Percentiles rank a stretch among this genome's conserved stretches.
These are phyloP conservation scores for Castanea sativa DNA, from an alignment of 306 rosid species.

Conservation along the genomic window DNA sequence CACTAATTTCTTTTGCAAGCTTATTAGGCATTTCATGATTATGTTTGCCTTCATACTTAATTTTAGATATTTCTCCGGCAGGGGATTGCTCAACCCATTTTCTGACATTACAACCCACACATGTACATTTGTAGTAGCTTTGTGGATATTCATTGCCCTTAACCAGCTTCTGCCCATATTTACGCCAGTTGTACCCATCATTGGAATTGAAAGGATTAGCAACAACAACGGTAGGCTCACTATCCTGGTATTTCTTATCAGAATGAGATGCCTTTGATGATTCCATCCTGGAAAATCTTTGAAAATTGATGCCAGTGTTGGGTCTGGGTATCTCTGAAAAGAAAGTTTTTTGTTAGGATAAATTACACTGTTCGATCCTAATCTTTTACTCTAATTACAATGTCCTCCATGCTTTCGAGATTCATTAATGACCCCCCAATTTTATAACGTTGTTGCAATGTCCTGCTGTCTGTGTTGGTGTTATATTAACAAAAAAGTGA, in stretches of 20 bases:
- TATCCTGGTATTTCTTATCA: conserved; percentile 57
- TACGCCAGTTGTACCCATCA: conserved; percentile 94
- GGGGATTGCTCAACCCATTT: conserved; percentile 88
- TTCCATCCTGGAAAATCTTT: conserved; percentile 27
- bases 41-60: conserved; percentile 88
- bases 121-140: conserved; percentile 93
- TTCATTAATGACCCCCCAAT: no score
- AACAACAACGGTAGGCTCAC: conserved; percentile 29
- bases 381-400: no score
- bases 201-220: conserved; percentile 60
- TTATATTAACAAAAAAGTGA: no score
- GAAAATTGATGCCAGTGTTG: no score
- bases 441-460: no score
- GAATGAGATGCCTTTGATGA: conserved; percentile 43
- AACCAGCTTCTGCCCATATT: conserved; percentile 95
- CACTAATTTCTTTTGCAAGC: conserved; percentile 66
- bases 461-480: no score
- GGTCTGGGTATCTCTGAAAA: no score
- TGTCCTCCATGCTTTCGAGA: no score
- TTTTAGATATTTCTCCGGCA: conserved; percentile 79
- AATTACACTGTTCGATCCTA: no score
- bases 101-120: conserved; percentile 77
- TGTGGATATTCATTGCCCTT: conserved; percentile 94
- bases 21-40: conserved; percentile 78
- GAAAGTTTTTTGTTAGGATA: no score